Base-by-base conservation (phyloP, 208 protist species). In the Chromosphaera perkinsii region DNA sequence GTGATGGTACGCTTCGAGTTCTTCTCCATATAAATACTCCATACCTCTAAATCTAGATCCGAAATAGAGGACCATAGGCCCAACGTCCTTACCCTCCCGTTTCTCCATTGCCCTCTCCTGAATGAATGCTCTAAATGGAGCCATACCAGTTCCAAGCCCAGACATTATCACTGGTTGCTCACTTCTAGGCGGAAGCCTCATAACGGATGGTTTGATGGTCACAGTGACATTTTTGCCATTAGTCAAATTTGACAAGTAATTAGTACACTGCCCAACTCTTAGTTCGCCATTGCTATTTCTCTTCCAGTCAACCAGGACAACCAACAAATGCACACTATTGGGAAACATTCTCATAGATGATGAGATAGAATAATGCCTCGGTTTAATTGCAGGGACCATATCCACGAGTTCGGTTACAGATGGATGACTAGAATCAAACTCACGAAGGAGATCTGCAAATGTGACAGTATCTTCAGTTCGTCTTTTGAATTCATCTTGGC, bases 131-230 rank as follows among this genome's bases (percentile, higher is more conserved):
- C 77, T 36, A 24, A 85, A 81, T 20, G 81, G 81, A 24, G 81
- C 81, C 36, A 85, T 69, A 51, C 81, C 81, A 32, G 81, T 85
- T 52, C 81, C 81, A n/a, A 75, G 76, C 35, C 79, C 81, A 32
- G 77, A 62, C 78, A 85, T 81, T 0, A 85, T 48, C 12, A 80
- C 59, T 14, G 81, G 79, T 10, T 49, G 67, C 0, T 1, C 51
- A 3, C 31, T 32, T 47, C 63, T 36, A 26, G 54, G 27, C n/a
- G 81, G 81, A 24, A 78, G 40, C 5, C 42, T 10, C 57, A 76
- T 72, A 14, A 78, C 66, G 10, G 42, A 59, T 2, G 59, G 57
- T 36, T 75, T 75, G 37, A 75, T 49, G 40, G 27, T 60, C 24
- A 78, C 67, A 1, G 66, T 69, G 22, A 76, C 48, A 32, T 48